Base-by-base conservation (phyloP, 106 monocot species). In the Amphibolis antarctica region DNA sequence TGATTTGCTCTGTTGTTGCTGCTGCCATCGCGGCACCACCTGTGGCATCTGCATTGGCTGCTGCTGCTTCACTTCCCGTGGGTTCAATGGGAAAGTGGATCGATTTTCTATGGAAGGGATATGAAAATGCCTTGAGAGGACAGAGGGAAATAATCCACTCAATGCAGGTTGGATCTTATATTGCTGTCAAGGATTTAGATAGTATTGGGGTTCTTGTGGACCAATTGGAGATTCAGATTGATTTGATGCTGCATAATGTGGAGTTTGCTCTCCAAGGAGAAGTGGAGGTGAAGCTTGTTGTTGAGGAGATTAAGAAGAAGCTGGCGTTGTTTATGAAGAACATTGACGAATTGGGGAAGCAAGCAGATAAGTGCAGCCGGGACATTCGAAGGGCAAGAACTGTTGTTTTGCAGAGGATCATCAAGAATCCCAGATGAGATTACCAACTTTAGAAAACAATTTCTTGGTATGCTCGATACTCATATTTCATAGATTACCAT, bases 51-150 rank as follows among this genome's bases (percentile, higher is more conserved):
- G 88, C 93, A 0, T 43, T 93, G 59, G 83, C 83, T 1, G 88
- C 88, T 1, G 83, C 85, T 0, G 47, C 75, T 0, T 67, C 85
- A 0, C 47, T 93, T 10, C 88, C 93, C 0, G 23, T 85, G 25
- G 88, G 93, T 0, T 86, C 93, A 10, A 81, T 89, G 81, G 93
- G 93, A 10, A 87, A 83, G 59, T 93, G 88, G 93, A 69, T 93
- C 5, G 77, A 93, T 70, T 88, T 88, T 0, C 59, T 93, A 50
- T 73, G 81, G 69, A 88, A 85, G 65, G 59, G 69, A 14, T 88
- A 85, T 45, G 64, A 77, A 59, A 65, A 85, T 31, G 80, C 74
- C 10, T 47, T 85, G 21, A 73, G 60, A 46, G 72, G 69, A 1
- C 82, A 92, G 61, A 79, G 60, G 78, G 85, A 82, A 42, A 23